Base-by-base conservation (phyloP, 1,284 basidiomycete genomes). In the Cutaneotrichosporon sp. region DNA sequence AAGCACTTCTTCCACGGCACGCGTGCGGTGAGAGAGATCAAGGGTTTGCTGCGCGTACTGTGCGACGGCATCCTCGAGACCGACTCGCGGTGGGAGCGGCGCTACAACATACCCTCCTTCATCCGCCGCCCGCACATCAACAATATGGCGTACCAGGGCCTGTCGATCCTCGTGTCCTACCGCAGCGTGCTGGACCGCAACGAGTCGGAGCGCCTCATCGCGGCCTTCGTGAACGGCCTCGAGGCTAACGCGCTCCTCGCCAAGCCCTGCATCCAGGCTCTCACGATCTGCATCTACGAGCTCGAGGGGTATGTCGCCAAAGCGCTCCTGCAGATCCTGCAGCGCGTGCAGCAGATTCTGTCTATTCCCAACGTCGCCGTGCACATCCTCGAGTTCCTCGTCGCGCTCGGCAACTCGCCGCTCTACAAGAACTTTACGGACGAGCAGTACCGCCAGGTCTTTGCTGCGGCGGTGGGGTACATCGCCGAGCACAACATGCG, bases 1-100 rank as follows among this genome's bases (percentile, higher is more conserved):
- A 98, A 97, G 79, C 93, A 98, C 73, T 85, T 97, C 59, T 95
- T 97, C 79, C 97, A 95, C 73, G 97, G 97, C 0, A 90, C 90
- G 0, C 87, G 87, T 56, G 88, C 90, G 13, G 83, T 87, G 16
- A 79, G 78, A 13, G 84, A 87, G 22, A 85, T 97, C 22, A 81
- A 86, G 11, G 83, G 81, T 53, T 79, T 99, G 43, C 81, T 93
- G 31, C 82, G 83, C 10, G 78, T 84, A n/a, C 80, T 98, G 10
- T 92, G 90, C 78, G 82, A 83, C 4, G 74, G 70, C 2, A 69
- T 77, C 5, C 56, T 75, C 20, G 69, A 62, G 8, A 66, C 65
- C 4, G 62, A 66, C 8, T 63, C 63, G 56, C 62, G 67, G 10
- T 75, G 72, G 72, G 76, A 78, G 60, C 68, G 68, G 34, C 67